Base-by-base conservation (phyloP, 1,284 basidiomycete species). In the Fistulina hepatica region DNA sequence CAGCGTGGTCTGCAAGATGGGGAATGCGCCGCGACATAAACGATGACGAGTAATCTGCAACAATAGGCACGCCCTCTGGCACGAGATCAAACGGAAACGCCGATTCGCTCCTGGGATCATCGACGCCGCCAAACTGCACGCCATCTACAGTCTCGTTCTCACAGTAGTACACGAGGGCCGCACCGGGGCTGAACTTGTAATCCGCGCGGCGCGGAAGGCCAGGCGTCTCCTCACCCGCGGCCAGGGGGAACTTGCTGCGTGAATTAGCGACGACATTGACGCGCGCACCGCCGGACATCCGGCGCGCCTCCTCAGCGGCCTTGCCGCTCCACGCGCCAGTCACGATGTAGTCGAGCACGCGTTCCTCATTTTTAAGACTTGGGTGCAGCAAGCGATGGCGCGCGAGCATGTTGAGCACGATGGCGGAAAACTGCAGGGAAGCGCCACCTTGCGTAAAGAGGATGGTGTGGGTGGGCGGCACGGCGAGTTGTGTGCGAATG, bases 61-160 rank as follows among this genome's bases (percentile, higher is more conserved):
- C 90, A 46, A 99, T 73, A 6, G 92, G 91, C 9, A 85, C 70
- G 48, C 66, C 59, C 43, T 73, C 64, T 2, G 80, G 76, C 26
- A 97, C 67, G 35, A 71, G 64, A 46, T 85, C 69, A 65, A 86
- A 89, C 2, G 94, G 93, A 70, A 97, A 97, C n/a, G 81, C 71
- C 4, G 74, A 57, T 16, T 73, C 59, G 22, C 64, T 65, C n/a
- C n/a, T n/a, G 3, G 28, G 4, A 16, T 54, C 51, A 6, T 63
- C 57, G 42, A 76, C 69, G 30, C 67, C 56, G 4, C 84, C 68
- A 64, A 90, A 97, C 64, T 98, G 85, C 39, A 94, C 82, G 22
- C 95, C 95, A 52, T 97, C 84, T 42, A 98, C 89, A 3, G 95
- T 99, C 67, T 99, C 95, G 65, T 99, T 99, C 58, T 97, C 94